Conservation (phyloP, 176 grass and related monocot species). For the Chloris gayana region DNA sequence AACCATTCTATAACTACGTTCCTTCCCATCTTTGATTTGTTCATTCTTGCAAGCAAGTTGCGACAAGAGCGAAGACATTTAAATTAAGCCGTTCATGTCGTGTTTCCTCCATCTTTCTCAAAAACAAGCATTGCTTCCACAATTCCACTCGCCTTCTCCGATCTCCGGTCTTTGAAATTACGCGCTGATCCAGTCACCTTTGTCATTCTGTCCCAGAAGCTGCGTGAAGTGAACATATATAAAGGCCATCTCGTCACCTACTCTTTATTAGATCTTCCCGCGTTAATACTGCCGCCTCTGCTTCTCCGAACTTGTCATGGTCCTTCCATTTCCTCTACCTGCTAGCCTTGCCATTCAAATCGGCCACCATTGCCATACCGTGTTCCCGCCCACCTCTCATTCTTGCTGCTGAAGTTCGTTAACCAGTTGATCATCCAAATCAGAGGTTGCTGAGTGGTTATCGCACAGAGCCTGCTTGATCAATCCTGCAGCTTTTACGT, state of each 20-base stretch:
- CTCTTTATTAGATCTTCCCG: not conserved
- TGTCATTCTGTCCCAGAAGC: not conserved
- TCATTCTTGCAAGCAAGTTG: not conserved
- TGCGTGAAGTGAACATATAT: not conserved
- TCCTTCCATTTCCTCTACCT: conserved; percentile 31
- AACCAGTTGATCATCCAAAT: not conserved
- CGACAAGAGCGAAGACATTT: not conserved
- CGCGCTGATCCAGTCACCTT: too few relatives aligned
- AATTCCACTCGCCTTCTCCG: not conserved
- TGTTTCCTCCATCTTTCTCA: not conserved
- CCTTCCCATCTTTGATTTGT: not conserved
- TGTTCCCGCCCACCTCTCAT: not conserved
- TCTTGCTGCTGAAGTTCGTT: not conserved
- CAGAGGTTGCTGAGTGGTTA: not conserved
- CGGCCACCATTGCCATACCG: not conserved
- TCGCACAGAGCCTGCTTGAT: not conserved
- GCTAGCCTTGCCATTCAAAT: conserved; percentile 19
- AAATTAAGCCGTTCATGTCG: not conserved
- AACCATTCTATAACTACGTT: conserved; percentile 2
- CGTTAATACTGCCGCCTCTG: not conserved
- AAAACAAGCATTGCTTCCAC: not conserved
- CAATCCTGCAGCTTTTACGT: not conserved
- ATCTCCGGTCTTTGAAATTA: not conserved
- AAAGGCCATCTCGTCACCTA: not conserved
- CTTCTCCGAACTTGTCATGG: conserved; percentile 36